Evolutionary conservation across 2,329 filamentous ascomycete genomes (phyloP).

Genomic region (Paramyrothecium sp.): DNA sequence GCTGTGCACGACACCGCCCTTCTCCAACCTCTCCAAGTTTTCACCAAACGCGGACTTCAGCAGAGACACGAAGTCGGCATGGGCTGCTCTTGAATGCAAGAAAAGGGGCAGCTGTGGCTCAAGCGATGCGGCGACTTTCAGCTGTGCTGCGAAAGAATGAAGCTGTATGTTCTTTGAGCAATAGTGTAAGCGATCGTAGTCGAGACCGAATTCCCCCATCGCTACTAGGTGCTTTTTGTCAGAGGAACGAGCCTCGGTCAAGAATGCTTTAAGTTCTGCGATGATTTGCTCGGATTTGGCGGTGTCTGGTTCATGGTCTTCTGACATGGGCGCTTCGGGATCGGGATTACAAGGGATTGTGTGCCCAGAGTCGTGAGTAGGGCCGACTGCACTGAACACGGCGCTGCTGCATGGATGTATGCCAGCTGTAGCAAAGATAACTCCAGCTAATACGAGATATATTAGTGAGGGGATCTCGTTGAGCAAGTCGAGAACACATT

Average conservation of each 20-base stretch:
- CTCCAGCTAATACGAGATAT: conserved; percentile 55
- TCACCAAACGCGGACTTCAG: conserved; percentile 59
- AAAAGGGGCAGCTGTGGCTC: conserved; percentile 81
- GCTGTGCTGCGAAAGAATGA: conserved; percentile 80
- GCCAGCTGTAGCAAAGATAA: conserved; percentile 86
- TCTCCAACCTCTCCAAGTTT: conserved; percentile 64
- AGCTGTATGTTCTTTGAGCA: conserved; percentile 77
- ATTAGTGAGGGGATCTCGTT: conserved; percentile 1
- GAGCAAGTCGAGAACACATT: conserved; percentile 7
- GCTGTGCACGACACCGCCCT: conserved; percentile 84
- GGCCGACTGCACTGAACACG: conserved; percentile 63
- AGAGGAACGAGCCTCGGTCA: conserved; percentile 53
- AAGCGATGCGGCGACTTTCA: conserved; percentile 70
- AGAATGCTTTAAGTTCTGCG: conserved; percentile 60
- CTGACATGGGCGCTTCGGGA: conserved; percentile 43
- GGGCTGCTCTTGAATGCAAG: conserved; percentile 85
- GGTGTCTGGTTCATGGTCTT: conserved; percentile 46
- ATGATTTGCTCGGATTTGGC: conserved; percentile 50
- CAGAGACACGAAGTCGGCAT: conserved; percentile 76
- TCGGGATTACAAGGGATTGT: conserved; percentile 54
- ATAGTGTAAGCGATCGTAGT: conserved; percentile 89
- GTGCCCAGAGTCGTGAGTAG: conserved; percentile 44
- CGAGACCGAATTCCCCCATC: conserved; percentile 92
- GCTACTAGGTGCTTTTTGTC: conserved; percentile 59
- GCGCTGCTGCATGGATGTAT: conserved; percentile 89